Percentiles rank a stretch among this genome's conserved stretches.
phyloP scores from a whole-genome alignment of 768 basidiomycete genomes.

The Mycena belliarum region DNA sequence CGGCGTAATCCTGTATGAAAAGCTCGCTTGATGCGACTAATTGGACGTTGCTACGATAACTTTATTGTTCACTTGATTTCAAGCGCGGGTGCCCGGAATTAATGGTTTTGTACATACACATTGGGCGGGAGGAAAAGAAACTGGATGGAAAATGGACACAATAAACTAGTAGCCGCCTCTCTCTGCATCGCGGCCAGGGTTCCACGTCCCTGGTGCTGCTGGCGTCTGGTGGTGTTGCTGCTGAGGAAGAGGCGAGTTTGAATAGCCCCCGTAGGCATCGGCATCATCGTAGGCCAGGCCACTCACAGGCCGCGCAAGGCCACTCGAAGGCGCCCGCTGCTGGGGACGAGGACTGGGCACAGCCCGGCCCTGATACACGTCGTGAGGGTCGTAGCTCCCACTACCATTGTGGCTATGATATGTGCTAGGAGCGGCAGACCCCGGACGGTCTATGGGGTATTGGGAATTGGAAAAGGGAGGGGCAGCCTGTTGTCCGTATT shows the following conservation, averaged over 20 bases:
- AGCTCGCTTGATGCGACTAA: constrained; percentile 47
- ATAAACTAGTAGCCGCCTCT: constrained; percentile 19
- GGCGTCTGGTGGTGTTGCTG: constrained; percentile 7
- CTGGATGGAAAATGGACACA: constrained; percentile 12
- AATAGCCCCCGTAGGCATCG: constrained; percentile 36
- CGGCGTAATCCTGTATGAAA: constrained; percentile 77
- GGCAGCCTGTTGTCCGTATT: neutral
- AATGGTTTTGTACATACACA: constrained; percentile 21
- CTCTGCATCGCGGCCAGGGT: constrained; percentile 18
- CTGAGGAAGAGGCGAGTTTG: constrained; percentile 8
- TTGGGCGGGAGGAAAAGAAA: neutral
- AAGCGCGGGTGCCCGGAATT: constrained; percentile 13
- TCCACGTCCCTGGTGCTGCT: constrained; percentile 10
- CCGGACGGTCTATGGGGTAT: constrained; percentile 38
- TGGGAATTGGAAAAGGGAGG: constrained; percentile 26
- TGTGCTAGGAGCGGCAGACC: constrained; percentile 16
- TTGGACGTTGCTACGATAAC: neutral
- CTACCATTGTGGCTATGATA: constrained; percentile 15
- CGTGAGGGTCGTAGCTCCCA: constrained; percentile 49
- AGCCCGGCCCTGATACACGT: constrained; percentile 56
- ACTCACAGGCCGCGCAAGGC: constrained; percentile 20
- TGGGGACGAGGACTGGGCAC: constrained; percentile 32
- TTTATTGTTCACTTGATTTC: constrained; percentile 16
- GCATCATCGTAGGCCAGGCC: constrained; percentile 42
- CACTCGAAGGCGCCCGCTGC: constrained; percentile 23